Percentiles rank a stretch among this genome's conserved stretches.
Conservation (phyloP, 768 basidiomycete genomes). For the Mycena galopus region DNA sequence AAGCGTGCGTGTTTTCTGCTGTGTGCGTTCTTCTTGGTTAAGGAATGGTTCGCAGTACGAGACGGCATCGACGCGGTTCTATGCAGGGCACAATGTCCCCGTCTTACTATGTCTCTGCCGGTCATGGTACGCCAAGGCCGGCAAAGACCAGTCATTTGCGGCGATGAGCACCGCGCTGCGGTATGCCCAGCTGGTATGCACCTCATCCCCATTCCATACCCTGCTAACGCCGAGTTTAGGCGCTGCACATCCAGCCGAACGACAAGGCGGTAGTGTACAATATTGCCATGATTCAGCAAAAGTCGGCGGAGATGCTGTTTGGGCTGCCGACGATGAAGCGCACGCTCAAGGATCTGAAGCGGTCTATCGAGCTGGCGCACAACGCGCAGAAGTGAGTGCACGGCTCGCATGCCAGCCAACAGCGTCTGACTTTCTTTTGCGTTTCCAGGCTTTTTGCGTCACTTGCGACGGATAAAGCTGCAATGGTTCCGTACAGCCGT, state of each 20-base stretch:
- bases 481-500: conserved; percentile 82
- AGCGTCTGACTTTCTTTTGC: background rate
- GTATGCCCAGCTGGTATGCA: conserved; percentile 81
- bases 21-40: background rate
- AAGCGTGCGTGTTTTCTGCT: conserved; percentile 68
- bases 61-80: conserved; percentile 87
- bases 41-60: conserved; percentile 75
- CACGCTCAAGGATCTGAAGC: conserved; percentile 82
- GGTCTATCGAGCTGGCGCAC: conserved; percentile 82
- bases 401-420: background rate
- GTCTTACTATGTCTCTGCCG: conserved; percentile 89
- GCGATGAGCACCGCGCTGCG: conserved; percentile 89
- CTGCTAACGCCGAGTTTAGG: conserved; percentile 58
- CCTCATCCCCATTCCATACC: background rate
- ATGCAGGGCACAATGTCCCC: conserved; percentile 78
- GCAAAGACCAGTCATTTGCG: conserved; percentile 85
- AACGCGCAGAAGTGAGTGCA: conserved; percentile 85
- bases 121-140: conserved; percentile 95
- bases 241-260: conserved; percentile 83
- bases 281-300: conserved; percentile 98
- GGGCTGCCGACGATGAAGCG: conserved; percentile 81
- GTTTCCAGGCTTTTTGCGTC: conserved; percentile 81
- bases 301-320: conserved; percentile 91
- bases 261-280: conserved; percentile 96
- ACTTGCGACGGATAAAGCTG: conserved; percentile 79